Base-by-base conservation (phyloP, 2,329 filamentous ascomycete genomes). In the Cercospora sp. region DNA sequence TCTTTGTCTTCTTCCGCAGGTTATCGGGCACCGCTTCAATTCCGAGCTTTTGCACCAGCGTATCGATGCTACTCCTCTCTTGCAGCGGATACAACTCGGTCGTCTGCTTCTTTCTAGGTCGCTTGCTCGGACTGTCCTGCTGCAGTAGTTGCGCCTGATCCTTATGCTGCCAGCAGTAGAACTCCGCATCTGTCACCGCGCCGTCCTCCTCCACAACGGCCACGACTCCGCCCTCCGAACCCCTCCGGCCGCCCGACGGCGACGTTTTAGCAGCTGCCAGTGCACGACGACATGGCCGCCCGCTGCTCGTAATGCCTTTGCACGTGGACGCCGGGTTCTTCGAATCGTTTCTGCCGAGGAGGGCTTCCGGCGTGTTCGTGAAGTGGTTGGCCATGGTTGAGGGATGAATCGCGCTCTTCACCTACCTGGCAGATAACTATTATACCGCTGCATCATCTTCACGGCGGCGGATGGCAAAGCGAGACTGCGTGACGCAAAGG, bases 81-180 rank as follows among this genome's bases (percentile, higher is more conserved):
- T 89, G 86, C 64, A 90, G 79, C 3, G 89, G 86, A 6, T 87
- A 85, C 3, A 85, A 82, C 18, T 82, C 78, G 30, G 81, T 81
- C 76, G 75, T 32, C 69, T 53, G 67, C 58, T 63, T 69, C 66
- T 64, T 69, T 40, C 43, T 57, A n/a, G 62, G 59, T 40, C 59
- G 32, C 64, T 51, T 65, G 49, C 76, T 74, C 7, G 28, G 53
- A 40, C 26, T 55, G 32, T 66, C 67, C 37, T 71, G 61, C 64
- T 69, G 66, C 49, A 55, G 45, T n/a, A 61, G 77, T 64, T 82
- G 77, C 2, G 92, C 92, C 80, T 99, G 95, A 66, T 95, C 92
- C 78, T 92, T 94, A 82, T 99, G 95, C 79, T 97, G 93, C 91
- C 92, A 97, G 83, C 94, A 98, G 81, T 93, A 97, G 61, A 90